Conservation (phyloP, 2,329 filamentous ascomycete species). For the Penicillium sclerotiorum region DNA sequence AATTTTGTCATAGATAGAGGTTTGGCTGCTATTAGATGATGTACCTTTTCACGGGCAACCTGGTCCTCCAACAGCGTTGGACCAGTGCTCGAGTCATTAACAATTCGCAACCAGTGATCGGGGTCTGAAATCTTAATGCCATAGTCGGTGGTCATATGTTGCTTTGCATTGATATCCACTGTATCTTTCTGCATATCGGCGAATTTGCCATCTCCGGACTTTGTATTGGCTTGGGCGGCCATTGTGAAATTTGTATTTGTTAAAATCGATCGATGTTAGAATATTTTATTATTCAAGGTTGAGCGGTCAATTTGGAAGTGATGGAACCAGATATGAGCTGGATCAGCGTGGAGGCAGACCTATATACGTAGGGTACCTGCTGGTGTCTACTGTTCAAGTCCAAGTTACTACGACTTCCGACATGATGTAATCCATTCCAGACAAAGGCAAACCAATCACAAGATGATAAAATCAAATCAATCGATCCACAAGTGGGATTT, state of each 20-base stretch:
- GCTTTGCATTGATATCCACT: conserved; percentile 60
- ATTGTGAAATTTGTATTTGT: conserved; percentile 10
- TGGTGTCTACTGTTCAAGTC: no score
- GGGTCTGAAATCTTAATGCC: conserved; percentile 73
- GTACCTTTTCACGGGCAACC: conserved; percentile 72
- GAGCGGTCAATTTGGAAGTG: no score
- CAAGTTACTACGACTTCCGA: no score
- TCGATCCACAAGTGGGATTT: neutral
- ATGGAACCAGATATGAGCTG: no score
- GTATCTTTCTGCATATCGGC: conserved; percentile 63
- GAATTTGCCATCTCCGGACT: conserved; percentile 51
- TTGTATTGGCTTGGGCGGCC: conserved; percentile 13
- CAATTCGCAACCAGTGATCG: conserved; percentile 75
- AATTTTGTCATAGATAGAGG: no score
- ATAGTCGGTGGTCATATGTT: conserved; percentile 73
- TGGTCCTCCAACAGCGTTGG: conserved; percentile 72
- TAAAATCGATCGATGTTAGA: neutral
- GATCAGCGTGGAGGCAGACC: no score
- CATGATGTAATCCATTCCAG: conserved; percentile 18
- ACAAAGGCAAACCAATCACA: conserved; percentile 2
- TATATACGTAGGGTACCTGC: no score
- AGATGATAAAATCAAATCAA: conserved; percentile 1
- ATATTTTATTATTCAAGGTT: neutral
- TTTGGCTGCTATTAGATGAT: no score
- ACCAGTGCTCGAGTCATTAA: conserved; percentile 64